phyloP scores from a whole-genome alignment of 1,284 basidiomycete species.

The Pseudozyma tsukubaensis region DNA sequence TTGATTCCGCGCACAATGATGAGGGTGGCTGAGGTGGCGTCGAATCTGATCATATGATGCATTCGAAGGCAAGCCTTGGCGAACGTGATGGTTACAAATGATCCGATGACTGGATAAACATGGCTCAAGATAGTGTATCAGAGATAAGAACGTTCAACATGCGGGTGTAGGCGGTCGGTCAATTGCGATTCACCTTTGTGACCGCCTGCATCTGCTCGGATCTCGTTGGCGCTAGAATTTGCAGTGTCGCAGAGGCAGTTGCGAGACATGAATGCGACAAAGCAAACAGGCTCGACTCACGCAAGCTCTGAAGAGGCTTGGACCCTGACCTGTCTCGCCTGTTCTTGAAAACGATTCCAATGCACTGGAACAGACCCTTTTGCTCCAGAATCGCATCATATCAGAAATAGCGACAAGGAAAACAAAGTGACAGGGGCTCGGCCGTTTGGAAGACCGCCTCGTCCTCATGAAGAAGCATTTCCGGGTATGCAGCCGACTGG shows the following conservation, averaged over 20 bases:
- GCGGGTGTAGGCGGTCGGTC: too few species aligned
- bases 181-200: too few species aligned
- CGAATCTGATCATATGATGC: neutral
- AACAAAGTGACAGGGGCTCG: neutral
- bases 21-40: constrained; percentile 7
- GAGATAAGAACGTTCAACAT: too few species aligned
- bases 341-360: neutral
- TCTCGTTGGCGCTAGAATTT: too few species aligned
- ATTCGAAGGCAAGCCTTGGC: neutral
- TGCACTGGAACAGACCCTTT: neutral
- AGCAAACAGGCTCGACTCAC: too few species aligned
- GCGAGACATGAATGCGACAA: too few species aligned
- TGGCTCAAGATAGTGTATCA: too few species aligned
- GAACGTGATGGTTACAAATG: too few species aligned
- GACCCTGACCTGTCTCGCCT: constrained; percentile 14
- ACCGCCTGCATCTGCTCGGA: too few species aligned
- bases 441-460: neutral
- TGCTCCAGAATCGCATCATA: neutral
- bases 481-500: neutral
- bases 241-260: too few species aligned
- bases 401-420: neutral
- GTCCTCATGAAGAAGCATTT: neutral
- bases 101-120: too few species aligned
- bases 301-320: neutral
- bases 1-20: neutral